Evolutionary conservation across 768 basidiomycete species (phyloP), one percentile per base, ranked within the genome.

Genomic region (Auriculariales sp.): DNA sequence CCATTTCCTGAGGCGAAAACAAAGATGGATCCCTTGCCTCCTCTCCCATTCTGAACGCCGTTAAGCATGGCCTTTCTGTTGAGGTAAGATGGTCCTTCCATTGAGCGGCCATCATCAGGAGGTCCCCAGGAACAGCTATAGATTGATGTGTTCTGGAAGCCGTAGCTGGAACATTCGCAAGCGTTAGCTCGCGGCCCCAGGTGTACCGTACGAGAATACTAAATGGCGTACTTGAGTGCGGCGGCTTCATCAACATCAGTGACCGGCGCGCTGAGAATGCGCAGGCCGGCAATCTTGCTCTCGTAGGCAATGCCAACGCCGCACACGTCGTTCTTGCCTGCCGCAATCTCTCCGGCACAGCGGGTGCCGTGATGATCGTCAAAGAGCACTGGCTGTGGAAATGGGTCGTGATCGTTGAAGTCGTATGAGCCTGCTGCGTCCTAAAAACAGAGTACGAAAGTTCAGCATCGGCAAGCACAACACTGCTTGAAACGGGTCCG

Each of bases 81-180:
- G 45, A 99, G 71, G 57, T 87, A 83, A 12, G 77, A 79, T 0
- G 95, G 95, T 0, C 78, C 90, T 61, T 99, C 95, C 94, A 98
- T 97, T 1, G 86, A 80, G 58, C 71, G 71, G 7, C 94, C 94
- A 58, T 95, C 86, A 63, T 99, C 94, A 0, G 93, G 87, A 7
- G 95, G 95, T 4, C 95, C 95, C 95, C 95, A 99, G 49, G 87
- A 91, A 64, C 95, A 99, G 54, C 87, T 91, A 66, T 88, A 98
- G 57, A 91, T 90, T 24, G 84, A 87, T 47, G 84, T 90, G 56
- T 88, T 81, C 55, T 95, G 83, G 64, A 79, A 98, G 10, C 83
- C 90, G 63, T 83, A 95, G 66, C 39, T 44, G 39, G 4, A 32
- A 25, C n/a, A n/a, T n/a, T n/a, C n/a, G n/a, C n/a, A n/a, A n/a